Percentiles rank a stretch among this genome's conserved stretches.
These are phyloP conservation scores for Trichoderma koningii DNA, from an alignment of 2,329 filamentous ascomycete genomes.

Conservation along the genomic window DNA sequence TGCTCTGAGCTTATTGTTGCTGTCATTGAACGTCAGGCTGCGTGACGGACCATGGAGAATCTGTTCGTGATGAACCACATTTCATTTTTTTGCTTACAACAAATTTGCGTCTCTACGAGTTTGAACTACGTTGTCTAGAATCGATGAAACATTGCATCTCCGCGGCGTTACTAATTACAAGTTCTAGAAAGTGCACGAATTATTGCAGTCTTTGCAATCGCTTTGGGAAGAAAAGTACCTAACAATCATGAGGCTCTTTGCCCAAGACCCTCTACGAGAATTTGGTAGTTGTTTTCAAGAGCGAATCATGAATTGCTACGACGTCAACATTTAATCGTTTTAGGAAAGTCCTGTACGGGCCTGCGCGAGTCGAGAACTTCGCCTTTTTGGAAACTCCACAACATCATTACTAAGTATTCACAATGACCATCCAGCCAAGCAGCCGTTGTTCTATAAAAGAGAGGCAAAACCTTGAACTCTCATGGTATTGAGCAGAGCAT, in stretches of 20 bases:
- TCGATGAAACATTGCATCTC: slow-evolving; percentile 3
- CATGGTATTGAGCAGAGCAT: no score
- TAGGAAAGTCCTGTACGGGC: slow-evolving; percentile 1
- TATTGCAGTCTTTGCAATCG: background rate
- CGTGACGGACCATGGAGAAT: no score
- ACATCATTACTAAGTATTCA: background rate
- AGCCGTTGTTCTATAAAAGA: background rate
- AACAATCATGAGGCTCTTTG: background rate
- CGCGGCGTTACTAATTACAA: slow-evolving; percentile 5
- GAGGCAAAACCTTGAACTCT: background rate
- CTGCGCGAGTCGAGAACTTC: no score
- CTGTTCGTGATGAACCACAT: no score
- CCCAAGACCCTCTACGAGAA: background rate
- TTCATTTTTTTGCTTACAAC: no score
- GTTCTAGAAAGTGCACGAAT: no score
- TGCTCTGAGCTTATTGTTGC: no score
- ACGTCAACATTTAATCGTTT: background rate
- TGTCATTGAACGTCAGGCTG: no score
- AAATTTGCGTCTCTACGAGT: no score
- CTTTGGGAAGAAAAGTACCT: background rate
- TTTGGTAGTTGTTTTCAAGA: background rate
- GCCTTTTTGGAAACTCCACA: background rate
- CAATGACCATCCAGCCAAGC: background rate
- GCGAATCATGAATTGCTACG: background rate
- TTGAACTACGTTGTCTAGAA: no score